phyloP scores from a whole-genome alignment of 2,329 filamentous ascomycete species.

The Scleromitrula shiraiana region DNA sequence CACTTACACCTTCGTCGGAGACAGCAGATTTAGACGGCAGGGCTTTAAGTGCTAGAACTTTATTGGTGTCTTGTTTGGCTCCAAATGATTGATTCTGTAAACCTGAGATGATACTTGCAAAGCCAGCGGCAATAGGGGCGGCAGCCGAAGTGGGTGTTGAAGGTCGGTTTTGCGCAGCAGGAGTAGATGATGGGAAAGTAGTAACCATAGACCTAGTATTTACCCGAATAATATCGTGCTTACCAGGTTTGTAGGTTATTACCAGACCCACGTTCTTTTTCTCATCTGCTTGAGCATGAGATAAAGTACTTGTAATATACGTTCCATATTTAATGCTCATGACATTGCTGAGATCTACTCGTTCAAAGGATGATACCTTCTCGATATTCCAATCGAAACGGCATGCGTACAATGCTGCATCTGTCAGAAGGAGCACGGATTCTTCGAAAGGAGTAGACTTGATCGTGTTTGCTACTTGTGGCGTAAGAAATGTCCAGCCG shows the following conservation, averaged over 20 bases:
- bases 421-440: conserved; percentile 77
- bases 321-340: conserved; percentile 68
- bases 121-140: conserved; percentile 12
- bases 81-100: conserved; percentile 3
- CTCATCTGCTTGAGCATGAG: conserved; percentile 68
- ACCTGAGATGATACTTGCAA: conserved; percentile 5
- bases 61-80: conserved; percentile 14
- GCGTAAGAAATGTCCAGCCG: conserved; percentile 83
- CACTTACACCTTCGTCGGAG: conserved; percentile 18
- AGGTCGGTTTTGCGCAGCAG: conserved; percentile 24
- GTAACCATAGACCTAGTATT: conserved; percentile 77
- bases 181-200: conserved; percentile 23
- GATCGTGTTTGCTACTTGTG: conserved; percentile 61
- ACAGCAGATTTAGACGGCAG: conserved; percentile 40
- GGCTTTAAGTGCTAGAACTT: conserved; percentile 48
- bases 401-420: conserved; percentile 78
- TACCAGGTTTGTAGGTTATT: conserved; percentile 65
- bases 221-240: conserved; percentile 63
- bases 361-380: conserved; percentile 87
- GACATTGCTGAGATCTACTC: conserved; percentile 69
- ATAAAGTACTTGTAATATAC: conserved; percentile 85
- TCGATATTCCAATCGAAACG: conserved; percentile 92
- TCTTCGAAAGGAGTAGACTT: conserved; percentile 73
- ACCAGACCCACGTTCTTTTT: conserved; percentile 77
- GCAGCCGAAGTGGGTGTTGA: conserved; percentile 12